A percentile compares a stretch with the other conserved stretches of the same genome.
phyloP scores from a whole-genome alignment of 306 rosid species.

The Fragaria iinumae region DNA sequence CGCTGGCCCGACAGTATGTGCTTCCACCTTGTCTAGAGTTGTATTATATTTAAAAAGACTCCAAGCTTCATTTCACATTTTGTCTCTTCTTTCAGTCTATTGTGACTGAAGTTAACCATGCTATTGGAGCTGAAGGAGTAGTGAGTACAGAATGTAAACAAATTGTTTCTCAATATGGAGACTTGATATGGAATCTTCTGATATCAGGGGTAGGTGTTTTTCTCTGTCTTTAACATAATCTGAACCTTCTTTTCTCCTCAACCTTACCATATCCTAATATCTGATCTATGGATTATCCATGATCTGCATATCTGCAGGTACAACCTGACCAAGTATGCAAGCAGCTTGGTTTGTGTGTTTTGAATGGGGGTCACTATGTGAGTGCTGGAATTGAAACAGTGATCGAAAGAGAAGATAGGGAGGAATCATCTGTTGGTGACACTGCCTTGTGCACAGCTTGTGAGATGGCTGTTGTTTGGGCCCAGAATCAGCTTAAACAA shows the following conservation, averaged over 20 bases:
- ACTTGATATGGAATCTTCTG: constrained; percentile 75
- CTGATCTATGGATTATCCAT: constrained; percentile 17
- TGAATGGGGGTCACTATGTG: constrained; percentile 30
- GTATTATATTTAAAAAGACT: background rate
- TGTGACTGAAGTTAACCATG: constrained; percentile 82
- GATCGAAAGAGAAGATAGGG: constrained; percentile 45
- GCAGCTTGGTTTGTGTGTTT: constrained; percentile 58
- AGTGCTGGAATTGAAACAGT: constrained; percentile 68
- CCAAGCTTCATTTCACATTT: background rate
- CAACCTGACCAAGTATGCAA: constrained; percentile 51
- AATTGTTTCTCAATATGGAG: constrained; percentile 70
- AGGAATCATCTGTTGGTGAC: constrained; percentile 34
- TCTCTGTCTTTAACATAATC: constrained; percentile 1
- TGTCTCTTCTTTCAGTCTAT: constrained; percentile 44
- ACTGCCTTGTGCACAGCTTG: constrained; percentile 59
- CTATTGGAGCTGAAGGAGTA: constrained; percentile 91
- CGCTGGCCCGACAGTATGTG: constrained; percentile 78
- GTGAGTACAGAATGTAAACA: constrained; percentile 72
- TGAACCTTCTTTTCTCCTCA: background rate
- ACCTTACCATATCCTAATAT: background rate
- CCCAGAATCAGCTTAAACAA: constrained; percentile 67
- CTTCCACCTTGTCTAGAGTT: constrained; percentile 17
- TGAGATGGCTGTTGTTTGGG: constrained; percentile 76
- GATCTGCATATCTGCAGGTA: constrained; percentile 47
- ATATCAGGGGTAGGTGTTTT: constrained; percentile 56